Base-by-base conservation (phyloP, 148 eudicot genomes). In the Fallopia convolvulus region DNA sequence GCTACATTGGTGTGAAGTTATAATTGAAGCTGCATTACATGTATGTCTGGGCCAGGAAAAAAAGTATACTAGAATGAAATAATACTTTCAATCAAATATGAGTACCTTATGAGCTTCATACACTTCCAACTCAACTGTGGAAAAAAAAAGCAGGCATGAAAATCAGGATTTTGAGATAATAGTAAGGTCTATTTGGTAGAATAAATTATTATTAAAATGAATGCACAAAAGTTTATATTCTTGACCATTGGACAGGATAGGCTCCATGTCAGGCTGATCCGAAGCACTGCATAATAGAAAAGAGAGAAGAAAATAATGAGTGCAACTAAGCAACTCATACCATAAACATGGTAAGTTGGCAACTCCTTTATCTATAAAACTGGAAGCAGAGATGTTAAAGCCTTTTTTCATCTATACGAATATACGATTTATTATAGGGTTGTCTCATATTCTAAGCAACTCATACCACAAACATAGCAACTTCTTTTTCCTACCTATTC, bases 31-130 rank as follows among this genome's bases (percentile, higher is more conserved):
- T 52, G 56, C 55, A 52, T 52, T 32, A 20, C 8, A 13, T 23
- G 66, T 15, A 58, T 0, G 30, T 58, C 33, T 58, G 33, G 66
- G 14, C 13, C 66, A 58, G 50, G 30, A 26, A 32, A 18, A 71
- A 10, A 42, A 44, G 6, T 72, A 74, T 66, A 66, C 72, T 15
- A 3, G 72, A 33, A 14, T 20, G 65, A 66, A 36, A 66, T 66
- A 36, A 36, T 15, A 66, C 72, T 68, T 68, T 6, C 14, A 7
- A 36, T 10, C 23, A 23, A 77, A 47, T 26, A 15, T 17, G 72
- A 49, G 74, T 79, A 96, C 99, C 98, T 96, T 93, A 83, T 91
- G 86, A 81, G 89, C 87, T 82, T 90, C 92, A 82, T 90, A 96
- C 55, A 48, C 84, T 55, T 80, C 86, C 47, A 78, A 90, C 72